Evolutionary conservation across 768 basidiomycete species (phyloP), one percentile per base, ranked within the genome.

Genomic region (Serendipita vermifera): DNA sequence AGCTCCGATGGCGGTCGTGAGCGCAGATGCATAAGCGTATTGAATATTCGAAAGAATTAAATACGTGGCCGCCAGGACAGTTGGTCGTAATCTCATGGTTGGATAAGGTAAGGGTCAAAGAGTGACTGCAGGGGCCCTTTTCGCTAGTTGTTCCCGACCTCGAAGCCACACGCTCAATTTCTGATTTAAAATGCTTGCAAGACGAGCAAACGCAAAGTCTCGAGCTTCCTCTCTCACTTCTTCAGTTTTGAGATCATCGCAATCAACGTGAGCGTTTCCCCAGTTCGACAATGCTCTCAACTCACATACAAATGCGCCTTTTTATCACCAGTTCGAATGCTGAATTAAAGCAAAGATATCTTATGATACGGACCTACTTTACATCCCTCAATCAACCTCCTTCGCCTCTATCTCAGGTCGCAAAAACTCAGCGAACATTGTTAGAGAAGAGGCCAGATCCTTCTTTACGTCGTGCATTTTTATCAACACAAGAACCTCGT

Each of bases 1-100:
- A 1, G 87, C 79, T 14, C 77, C 70, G 59, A 91, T 81, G 20
- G 80, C 69, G 2, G 88, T 92, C 5, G 90, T 91, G 36, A 94
- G 70, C 0, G 90, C 87, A 0, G 85, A 77, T 11, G 78, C 81
- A 31, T 22, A 27, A 22, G 29, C 27, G 11, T 31, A 31, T 51
- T 26, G 20, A 29, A 51, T 31, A 51, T 51, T 22, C 26, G 46
- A 51, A 24, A 29, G 4, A 24, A 31, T 31, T n/a, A 51, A 31
- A 15, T n/a, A 9, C 17, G 27, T 22, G 7, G 46, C 46, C 24
- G 46, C 46, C n/a, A 51, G 17, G 9, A 31, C 46, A 31, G 46
- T 31, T 29, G n/a, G 20, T 51, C 46, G 46, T 51, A 51, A 51
- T 29, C 32, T 51, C 46, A 51, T 51, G 17, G 27, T 22, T n/a